Evolutionary conservation across 768 basidiomycete genomes (phyloP).

Genomic region (Auricularia cornea): DNA sequence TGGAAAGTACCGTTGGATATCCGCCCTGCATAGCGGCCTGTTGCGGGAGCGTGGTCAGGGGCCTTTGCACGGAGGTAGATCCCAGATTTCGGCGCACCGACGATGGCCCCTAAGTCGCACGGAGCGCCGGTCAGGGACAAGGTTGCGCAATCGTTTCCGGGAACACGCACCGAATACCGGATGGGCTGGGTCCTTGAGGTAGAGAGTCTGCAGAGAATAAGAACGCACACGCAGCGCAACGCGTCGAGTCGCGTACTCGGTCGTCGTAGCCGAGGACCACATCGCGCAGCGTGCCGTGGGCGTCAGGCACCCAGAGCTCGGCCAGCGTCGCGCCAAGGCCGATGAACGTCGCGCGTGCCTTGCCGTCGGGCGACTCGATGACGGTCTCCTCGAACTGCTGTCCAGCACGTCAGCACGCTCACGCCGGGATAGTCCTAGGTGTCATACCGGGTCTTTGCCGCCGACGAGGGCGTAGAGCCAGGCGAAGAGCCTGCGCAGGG

Average conservation of each 20-base stretch:
- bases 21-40: background rate
- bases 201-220: background rate
- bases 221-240: background rate
- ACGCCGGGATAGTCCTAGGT: too few species aligned
- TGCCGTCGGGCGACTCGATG: constrained; percentile 43
- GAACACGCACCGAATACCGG: constrained; percentile 30
- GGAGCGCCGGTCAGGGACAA: background rate
- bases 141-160: background rate
- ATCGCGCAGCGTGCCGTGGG: constrained; percentile 36
- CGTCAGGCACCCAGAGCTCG: constrained; percentile 49
- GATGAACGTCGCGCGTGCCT: constrained; percentile 49
- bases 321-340: constrained; percentile 49
- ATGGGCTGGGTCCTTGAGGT: constrained; percentile 17
- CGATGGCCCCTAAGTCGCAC: background rate
- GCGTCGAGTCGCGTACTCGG: constrained; percentile 14
- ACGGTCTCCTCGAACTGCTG: constrained; percentile 43
- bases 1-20: background rate
- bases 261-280: constrained; percentile 54
- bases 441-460: background rate
- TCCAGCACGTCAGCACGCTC: background rate
- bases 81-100: constrained; percentile 20
- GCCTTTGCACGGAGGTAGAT: constrained; percentile 15
- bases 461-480: background rate
- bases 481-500: background rate
- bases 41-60: background rate